A percentile compares a stretch with the other conserved stretches of the same genome.
These are phyloP conservation scores for Phytophthora litchii DNA, from an alignment of 352 stramenopile genomes.

Conservation along the genomic window DNA sequence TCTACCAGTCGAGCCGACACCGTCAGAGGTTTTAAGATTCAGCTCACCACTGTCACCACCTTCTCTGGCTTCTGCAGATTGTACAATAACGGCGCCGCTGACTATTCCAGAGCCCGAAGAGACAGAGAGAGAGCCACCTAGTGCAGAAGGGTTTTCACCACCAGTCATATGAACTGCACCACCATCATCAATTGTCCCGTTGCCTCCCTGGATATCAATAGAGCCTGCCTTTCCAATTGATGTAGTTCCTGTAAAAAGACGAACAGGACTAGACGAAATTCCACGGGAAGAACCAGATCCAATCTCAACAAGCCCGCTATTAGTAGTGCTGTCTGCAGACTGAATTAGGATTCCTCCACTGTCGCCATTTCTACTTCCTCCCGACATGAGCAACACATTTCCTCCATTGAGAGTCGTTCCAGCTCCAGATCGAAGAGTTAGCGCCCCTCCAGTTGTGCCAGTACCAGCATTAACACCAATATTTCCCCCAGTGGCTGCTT, in stretches of 20 bases:
- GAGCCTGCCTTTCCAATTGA: slow-evolving; percentile 34
- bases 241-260: slow-evolving; percentile 34
- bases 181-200: slow-evolving; percentile 13
- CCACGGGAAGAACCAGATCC: slow-evolving; percentile 26
- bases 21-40: slow-evolving; percentile 25
- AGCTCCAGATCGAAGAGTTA: slow-evolving; percentile 33
- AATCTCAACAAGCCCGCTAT: slow-evolving; percentile 40
- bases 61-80: slow-evolving; percentile 28
- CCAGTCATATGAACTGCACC: slow-evolving; percentile 27
- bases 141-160: slow-evolving; percentile 22
- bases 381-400: slow-evolving; percentile 28
- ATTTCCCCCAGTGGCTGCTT: slow-evolving; percentile 23
- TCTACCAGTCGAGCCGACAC: slow-evolving; percentile 23
- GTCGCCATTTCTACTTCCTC: slow-evolving; percentile 25
- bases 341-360: slow-evolving; percentile 34
- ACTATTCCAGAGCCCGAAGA: slow-evolving; percentile 25
- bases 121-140: slow-evolving; percentile 26
- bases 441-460: slow-evolving; percentile 24
- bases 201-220: slow-evolving; percentile 38
- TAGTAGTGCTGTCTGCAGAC: slow-evolving; percentile 25
- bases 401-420: slow-evolving; percentile 34
- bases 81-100: slow-evolving; percentile 27
- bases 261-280: slow-evolving; percentile 33
- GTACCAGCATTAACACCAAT: slow-evolving; percentile 24
- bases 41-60: slow-evolving; percentile 34